These are phyloP conservation scores for Penicillium sp. DNA, from an alignment of 2,329 filamentous ascomycete species.

Conservation along the genomic window DNA sequence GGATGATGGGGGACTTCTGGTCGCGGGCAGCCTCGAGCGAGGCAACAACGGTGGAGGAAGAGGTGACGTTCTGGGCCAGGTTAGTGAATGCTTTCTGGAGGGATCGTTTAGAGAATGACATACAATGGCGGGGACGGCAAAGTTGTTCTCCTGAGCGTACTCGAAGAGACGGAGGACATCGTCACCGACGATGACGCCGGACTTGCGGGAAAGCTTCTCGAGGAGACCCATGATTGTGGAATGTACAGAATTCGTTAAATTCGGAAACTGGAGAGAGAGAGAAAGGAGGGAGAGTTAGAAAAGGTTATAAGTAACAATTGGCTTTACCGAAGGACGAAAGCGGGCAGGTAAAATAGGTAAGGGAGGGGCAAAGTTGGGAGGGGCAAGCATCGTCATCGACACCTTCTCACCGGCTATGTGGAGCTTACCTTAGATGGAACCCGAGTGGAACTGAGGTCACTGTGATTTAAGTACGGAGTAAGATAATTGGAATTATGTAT, in stretches of 20 bases:
- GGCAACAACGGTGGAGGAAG: conserved; percentile 81
- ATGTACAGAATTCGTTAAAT: conserved; percentile 4
- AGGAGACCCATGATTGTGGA: conserved; percentile 43
- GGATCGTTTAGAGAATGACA: conserved; percentile 28
- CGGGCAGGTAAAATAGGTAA: conserved; percentile 25
- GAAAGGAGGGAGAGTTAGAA: conserved; percentile 2
- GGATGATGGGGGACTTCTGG: conserved; percentile 87
- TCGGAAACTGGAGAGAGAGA: conserved; percentile 5
- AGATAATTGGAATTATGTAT: neutral
- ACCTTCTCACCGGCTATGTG: conserved; percentile 37
- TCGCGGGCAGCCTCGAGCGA: conserved; percentile 93
- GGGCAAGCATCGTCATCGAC: conserved; percentile 27
- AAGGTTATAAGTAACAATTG: conserved; percentile 13
- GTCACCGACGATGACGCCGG: conserved; percentile 66
- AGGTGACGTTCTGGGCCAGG: conserved; percentile 73
- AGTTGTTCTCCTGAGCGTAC: conserved; percentile 83
- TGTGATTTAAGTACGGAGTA: conserved; percentile 37
- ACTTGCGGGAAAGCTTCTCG: conserved; percentile 62
- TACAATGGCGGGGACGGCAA: conserved; percentile 81
- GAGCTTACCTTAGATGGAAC: conserved; percentile 18
- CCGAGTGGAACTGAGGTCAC: conserved; percentile 32
- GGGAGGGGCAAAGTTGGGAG: conserved; percentile 23
- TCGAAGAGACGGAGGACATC: conserved; percentile 75
- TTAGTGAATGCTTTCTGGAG: neutral
- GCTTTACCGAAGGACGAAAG: conserved; percentile 27